Percentiles rank a stretch among this genome's conserved stretches.
These are phyloP conservation scores for Mucor sp. DNA, from an alignment of 371 early-diverging fungal genomes.

Conservation along the genomic window DNA sequence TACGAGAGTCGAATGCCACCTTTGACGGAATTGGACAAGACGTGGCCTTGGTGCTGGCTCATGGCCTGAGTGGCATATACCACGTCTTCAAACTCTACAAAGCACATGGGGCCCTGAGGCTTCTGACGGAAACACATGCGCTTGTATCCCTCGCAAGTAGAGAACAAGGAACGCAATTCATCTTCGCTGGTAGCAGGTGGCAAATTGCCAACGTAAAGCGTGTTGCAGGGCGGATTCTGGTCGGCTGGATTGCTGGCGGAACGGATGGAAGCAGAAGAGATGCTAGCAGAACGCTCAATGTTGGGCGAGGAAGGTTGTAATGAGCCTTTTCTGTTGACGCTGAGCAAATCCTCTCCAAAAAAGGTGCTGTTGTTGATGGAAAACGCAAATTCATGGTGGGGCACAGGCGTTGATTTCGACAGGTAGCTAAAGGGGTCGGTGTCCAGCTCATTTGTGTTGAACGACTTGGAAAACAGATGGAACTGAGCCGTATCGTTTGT, in stretches of 20 bases:
- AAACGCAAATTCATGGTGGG: constrained; percentile 11
- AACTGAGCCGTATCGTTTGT: not conserved
- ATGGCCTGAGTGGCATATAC: constrained; percentile 86
- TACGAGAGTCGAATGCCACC: constrained; percentile 93
- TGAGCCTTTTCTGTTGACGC: constrained; percentile 7
- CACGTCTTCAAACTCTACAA: constrained; percentile 92
- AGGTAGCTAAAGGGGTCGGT: constrained; percentile 19
- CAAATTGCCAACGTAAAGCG: constrained; percentile 93
- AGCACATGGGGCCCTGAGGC: constrained; percentile 91
- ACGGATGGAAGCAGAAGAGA: constrained; percentile 12
- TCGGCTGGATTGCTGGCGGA: constrained; percentile 40
- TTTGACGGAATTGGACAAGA: constrained; percentile 83
- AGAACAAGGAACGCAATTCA: constrained; percentile 84
- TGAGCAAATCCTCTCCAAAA: constrained; percentile 1
- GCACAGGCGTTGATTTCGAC: constrained; percentile 23
- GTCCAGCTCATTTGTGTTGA: constrained; percentile 1
- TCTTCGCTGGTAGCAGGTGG: constrained; percentile 85
- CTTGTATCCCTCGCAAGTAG: constrained; percentile 79
- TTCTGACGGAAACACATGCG: constrained; percentile 88
- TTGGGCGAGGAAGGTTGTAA: constrained; percentile 6
- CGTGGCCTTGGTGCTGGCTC: constrained; percentile 81
- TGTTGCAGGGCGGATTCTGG: constrained; percentile 97
- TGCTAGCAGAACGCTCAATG: constrained; percentile 1
- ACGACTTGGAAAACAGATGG: constrained; percentile 14
- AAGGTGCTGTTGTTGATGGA: not conserved